phyloP scores from a whole-genome alignment of 1,284 basidiomycete genomes.

The Ceratobasidium papillatum region DNA sequence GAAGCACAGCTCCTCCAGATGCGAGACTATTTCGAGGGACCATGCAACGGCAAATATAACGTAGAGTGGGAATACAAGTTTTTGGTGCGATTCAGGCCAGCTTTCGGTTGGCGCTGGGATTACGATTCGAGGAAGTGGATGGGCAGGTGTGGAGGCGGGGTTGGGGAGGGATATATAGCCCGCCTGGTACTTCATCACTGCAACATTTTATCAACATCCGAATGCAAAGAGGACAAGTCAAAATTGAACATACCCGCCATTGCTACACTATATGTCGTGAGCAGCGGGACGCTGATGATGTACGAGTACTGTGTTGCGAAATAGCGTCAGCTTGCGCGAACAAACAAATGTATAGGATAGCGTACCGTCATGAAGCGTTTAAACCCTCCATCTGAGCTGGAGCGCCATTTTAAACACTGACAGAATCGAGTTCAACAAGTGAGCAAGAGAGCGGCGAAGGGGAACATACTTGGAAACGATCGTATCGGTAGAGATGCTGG shows the following conservation, averaged over 20 bases:
- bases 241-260: constrained; percentile 28
- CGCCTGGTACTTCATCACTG: constrained; percentile 44
- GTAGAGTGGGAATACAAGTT: constrained; percentile 41
- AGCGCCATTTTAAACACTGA: constrained; percentile 40
- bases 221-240: not conserved
- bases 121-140: constrained; percentile 20
- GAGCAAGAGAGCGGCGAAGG: not conserved
- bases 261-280: constrained; percentile 34
- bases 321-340: not conserved
- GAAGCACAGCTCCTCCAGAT: constrained; percentile 32
- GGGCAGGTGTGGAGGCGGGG: constrained; percentile 20
- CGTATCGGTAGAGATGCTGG: constrained; percentile 42
- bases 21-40: constrained; percentile 42
- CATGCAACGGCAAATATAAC: constrained; percentile 42
- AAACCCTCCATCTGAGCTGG: constrained; percentile 39
- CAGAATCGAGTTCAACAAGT: not conserved
- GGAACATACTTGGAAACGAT: constrained; percentile 38
- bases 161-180: constrained; percentile 36
- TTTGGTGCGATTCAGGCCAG: constrained; percentile 36
- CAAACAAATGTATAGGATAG: not conserved
- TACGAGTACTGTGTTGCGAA: constrained; percentile 42
- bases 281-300: constrained; percentile 38
- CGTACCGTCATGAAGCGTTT: constrained; percentile 43
- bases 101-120: constrained; percentile 36
- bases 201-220: not conserved